These are phyloP conservation scores for Lotmaria passim DNA, from an alignment of 208 protist species.

Conservation along the genomic window DNA sequence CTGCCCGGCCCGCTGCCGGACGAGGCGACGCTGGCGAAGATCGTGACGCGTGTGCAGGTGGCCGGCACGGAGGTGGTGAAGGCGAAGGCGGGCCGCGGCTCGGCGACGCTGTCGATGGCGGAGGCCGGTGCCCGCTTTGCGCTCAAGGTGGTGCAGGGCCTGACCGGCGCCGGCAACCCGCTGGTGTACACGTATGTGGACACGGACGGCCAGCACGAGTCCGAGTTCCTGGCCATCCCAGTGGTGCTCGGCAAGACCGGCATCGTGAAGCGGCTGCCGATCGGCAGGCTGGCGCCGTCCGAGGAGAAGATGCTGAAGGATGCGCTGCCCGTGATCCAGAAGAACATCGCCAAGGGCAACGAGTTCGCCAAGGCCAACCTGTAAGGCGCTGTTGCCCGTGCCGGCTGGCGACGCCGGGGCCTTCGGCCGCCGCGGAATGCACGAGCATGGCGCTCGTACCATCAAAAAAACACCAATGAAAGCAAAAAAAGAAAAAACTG, in stretches of 20 bases:
- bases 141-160: conserved; percentile 69
- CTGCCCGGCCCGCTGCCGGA: conserved; percentile 59
- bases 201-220: conserved; percentile 73
- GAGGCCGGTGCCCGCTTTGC: conserved; percentile 87
- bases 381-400: conserved; percentile 30
- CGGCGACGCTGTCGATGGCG: conserved; percentile 97
- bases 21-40: conserved; percentile 58
- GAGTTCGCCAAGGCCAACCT: conserved; percentile 81
- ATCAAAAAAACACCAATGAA: neutral
- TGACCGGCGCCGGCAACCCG: conserved; percentile 68
- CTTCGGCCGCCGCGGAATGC: too few species aligned
- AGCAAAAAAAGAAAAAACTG: conserved; percentile 6
- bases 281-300: conserved; percentile 52
- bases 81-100: conserved; percentile 95
- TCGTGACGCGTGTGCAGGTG: conserved; percentile 92
- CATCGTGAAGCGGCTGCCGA: conserved; percentile 79
- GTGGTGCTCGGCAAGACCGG: conserved; percentile 77
- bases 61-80: conserved; percentile 96
- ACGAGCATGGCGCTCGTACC: neutral
- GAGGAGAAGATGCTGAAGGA: conserved; percentile 53
- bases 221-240: conserved; percentile 76
- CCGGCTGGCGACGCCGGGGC: too few species aligned
- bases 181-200: conserved; percentile 85
- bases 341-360: conserved; percentile 81
- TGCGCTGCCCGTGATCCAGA: conserved; percentile 55